Evolutionary conservation across 371 early-diverging fungal species (phyloP).

Genomic region (Mortierella polycephala): DNA sequence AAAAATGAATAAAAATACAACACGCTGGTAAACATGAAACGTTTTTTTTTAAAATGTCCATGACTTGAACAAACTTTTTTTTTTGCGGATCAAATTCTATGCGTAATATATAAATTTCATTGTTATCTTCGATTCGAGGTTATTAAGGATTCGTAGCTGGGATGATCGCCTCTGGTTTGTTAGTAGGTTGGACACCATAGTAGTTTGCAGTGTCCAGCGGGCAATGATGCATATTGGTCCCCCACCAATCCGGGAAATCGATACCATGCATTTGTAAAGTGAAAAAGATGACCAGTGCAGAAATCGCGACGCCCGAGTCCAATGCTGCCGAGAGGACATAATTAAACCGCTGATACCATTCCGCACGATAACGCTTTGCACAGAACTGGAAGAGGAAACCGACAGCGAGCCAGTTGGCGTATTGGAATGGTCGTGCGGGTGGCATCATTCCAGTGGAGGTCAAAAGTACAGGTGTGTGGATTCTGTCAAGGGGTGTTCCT

Average conservation of each 20-base stretch:
- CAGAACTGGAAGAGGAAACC: conserved; percentile 76
- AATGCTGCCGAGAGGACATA: conserved; percentile 81
- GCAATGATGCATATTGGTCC: conserved; percentile 35
- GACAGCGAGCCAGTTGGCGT: conserved; percentile 69
- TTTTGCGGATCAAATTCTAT: too few relatives aligned
- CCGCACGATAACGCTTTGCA: conserved; percentile 60
- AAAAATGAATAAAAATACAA: too few relatives aligned
- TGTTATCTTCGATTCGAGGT: too few relatives aligned
- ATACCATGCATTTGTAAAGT: conserved; percentile 52
- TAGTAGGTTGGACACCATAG: conserved; percentile 15
- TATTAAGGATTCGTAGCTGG: not conserved
- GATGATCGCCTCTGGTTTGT: conserved; percentile 8
- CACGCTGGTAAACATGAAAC: too few relatives aligned
- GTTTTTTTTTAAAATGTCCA: not conserved
- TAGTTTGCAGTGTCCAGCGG: conserved; percentile 30
- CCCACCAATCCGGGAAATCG: conserved; percentile 52
- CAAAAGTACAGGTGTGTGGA: conserved; percentile 53
- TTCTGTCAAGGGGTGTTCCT: conserved; percentile 35
- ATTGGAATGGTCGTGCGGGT: conserved; percentile 47
- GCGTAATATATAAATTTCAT: too few relatives aligned
- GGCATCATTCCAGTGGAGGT: conserved; percentile 59
- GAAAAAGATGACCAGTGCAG: conserved; percentile 64
- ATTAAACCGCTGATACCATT: conserved; percentile 79
- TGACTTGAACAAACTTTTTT: not conserved
- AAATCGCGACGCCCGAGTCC: conserved; percentile 74